Conservation (phyloP, 805 yeast genomes). For the Metschnikowia chrysomelidarum region DNA sequence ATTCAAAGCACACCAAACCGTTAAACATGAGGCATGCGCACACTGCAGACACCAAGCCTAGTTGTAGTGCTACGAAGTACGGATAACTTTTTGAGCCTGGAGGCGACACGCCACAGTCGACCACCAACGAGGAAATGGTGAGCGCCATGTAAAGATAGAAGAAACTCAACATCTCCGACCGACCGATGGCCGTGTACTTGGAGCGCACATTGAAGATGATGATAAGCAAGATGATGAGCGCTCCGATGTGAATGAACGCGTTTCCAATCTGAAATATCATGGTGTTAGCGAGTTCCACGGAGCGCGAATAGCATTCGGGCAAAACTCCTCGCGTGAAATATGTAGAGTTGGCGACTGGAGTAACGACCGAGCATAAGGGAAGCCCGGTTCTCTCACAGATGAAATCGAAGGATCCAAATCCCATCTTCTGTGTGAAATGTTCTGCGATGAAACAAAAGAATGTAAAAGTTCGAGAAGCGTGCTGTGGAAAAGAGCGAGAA, state of each 20-base stretch:
- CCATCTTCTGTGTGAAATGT: constrained; percentile 45
- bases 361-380: constrained; percentile 77
- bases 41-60: constrained; percentile 69
- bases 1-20: constrained; percentile 80
- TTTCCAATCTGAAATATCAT: constrained; percentile 86
- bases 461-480: too few relatives aligned
- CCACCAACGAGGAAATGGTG: constrained; percentile 65
- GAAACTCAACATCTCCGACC: constrained; percentile 78
- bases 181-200: constrained; percentile 93
- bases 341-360: constrained; percentile 39
- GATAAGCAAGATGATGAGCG: constrained; percentile 60
- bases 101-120: constrained; percentile 91
- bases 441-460: too few relatives aligned
- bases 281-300: constrained; percentile 87
- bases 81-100: constrained; percentile 75
- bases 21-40: constrained; percentile 68
- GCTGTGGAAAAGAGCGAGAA: background rate
- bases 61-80: constrained; percentile 79
- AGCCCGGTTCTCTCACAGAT: constrained; percentile 69
- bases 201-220: constrained; percentile 75
- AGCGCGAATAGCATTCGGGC: constrained; percentile 79
- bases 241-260: constrained; percentile 79
- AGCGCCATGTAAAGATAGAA: constrained; percentile 59
- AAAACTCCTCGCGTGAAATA: constrained; percentile 57
- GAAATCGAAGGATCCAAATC: constrained; percentile 61